Conservation (phyloP, 2,329 filamentous ascomycete species). For the Aspergillus fumigatus region DNA sequence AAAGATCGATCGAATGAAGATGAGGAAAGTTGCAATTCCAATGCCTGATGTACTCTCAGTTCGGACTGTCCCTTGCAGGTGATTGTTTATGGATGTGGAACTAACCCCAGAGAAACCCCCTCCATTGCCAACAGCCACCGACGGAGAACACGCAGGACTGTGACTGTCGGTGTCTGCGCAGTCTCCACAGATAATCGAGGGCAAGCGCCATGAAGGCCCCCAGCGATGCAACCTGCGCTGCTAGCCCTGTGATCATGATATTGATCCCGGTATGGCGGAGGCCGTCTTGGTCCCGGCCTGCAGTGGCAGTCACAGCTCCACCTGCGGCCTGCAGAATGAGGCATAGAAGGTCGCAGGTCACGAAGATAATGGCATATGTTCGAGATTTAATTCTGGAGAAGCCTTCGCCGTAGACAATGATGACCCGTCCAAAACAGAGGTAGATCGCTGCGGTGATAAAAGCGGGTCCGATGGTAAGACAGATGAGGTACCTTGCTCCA, state of each 20-base stretch:
- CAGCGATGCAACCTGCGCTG: constrained; percentile 57
- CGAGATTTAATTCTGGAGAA: constrained; percentile 30
- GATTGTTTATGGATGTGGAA: background rate
- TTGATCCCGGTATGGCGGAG: constrained; percentile 45
- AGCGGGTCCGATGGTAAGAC: constrained; percentile 60
- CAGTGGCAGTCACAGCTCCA: no score
- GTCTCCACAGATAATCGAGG: constrained; percentile 47
- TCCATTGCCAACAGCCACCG: background rate
- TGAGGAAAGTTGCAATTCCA: constrained; percentile 38
- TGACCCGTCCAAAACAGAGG: constrained; percentile 49
- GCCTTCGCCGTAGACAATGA: constrained; percentile 29
- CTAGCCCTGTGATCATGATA: constrained; percentile 62
- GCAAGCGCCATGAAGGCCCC: constrained; percentile 50
- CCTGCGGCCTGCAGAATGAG: constrained; percentile 58
- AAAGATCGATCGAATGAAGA: constrained; percentile 47
- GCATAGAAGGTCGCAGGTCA: constrained; percentile 58
- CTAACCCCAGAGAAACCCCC: background rate
- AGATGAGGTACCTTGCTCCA: constrained; percentile 51
- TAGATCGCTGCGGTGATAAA: constrained; percentile 61
- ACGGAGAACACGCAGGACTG: no score
- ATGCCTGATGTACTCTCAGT: constrained; percentile 11
- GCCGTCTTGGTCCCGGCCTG: no score
- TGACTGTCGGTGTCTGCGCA: constrained; percentile 4
- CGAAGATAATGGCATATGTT: constrained; percentile 46
- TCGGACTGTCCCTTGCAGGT: background rate